Conservation (phyloP, 345 rosid species). For the Dipteronia dyeriana region DNA sequence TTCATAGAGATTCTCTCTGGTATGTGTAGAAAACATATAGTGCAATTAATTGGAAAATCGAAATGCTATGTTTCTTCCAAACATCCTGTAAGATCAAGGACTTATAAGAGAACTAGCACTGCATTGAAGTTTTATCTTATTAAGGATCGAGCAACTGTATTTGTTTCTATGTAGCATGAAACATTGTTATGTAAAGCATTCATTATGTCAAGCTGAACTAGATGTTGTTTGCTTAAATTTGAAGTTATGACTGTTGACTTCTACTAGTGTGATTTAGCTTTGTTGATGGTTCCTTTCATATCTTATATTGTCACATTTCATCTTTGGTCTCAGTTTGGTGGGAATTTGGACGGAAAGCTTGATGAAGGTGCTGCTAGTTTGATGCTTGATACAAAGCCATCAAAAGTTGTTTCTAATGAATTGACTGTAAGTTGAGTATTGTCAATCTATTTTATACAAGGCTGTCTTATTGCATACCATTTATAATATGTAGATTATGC, state of each 20-base stretch:
- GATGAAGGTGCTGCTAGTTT: constrained; percentile 92
- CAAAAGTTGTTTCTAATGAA: constrained; percentile 92
- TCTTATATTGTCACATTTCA: constrained; percentile 18
- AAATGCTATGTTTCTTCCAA: background rate
- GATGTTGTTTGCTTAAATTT: background rate
- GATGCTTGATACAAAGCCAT: constrained; percentile 89
- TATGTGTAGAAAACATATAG: background rate
- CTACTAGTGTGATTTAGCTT: background rate
- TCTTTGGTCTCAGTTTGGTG: constrained; percentile 62
- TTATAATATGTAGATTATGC: background rate
- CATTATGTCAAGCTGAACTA: background rate
- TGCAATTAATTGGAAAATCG: background rate
- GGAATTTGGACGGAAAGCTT: constrained; percentile 73
- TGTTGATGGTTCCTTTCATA: background rate
- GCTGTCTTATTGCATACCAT: background rate
- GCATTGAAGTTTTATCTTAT: background rate
- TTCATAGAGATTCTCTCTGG: background rate
- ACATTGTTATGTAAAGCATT: background rate
- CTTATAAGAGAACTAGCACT: background rate
- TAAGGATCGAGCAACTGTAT: background rate
- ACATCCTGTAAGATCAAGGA: background rate
- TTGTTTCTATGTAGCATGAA: background rate
- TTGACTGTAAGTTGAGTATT: constrained; percentile 73
- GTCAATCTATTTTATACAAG: background rate
- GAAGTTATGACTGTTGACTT: background rate